Conservation (phyloP, 768 basidiomycete genomes). For the Tulasnella sp. region DNA sequence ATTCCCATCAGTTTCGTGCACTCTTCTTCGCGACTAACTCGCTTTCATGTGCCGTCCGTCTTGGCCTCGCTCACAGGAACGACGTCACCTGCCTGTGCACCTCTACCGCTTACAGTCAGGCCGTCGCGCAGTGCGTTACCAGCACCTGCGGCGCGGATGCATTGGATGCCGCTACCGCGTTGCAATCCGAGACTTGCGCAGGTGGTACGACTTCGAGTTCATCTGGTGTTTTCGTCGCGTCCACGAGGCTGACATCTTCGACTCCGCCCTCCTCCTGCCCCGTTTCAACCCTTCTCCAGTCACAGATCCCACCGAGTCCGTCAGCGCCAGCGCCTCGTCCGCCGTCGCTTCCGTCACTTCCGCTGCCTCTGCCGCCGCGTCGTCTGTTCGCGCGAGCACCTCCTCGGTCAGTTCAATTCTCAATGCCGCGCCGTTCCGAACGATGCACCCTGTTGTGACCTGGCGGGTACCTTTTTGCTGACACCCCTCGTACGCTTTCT, state of each 20-base stretch:
- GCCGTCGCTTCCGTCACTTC: background rate
- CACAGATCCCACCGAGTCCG: background rate
- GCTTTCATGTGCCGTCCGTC: background rate
- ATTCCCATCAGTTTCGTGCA: background rate
- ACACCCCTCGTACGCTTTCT: background rate
- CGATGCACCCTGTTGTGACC: constrained; percentile 1
- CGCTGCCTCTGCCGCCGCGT: background rate
- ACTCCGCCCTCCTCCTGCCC: background rate
- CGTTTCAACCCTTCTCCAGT: background rate
- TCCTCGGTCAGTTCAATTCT: background rate
- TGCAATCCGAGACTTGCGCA: background rate
- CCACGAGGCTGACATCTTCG: background rate
- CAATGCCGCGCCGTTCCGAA: no score
- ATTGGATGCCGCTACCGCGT: background rate
- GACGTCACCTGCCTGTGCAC: background rate
- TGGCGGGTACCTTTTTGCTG: background rate
- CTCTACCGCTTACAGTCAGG: background rate
- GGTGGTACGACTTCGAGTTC: background rate
- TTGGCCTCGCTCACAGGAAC: background rate
- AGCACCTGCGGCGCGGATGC: background rate
- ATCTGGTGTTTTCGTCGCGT: background rate
- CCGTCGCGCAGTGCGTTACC: background rate
- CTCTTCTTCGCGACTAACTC: background rate
- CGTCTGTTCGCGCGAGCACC: background rate
- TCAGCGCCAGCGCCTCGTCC: constrained; percentile 10